A percentile compares a stretch with the other conserved stretches of the same genome.
These are phyloP conservation scores for Monosporascus cannonballus DNA, from an alignment of 2,329 filamentous ascomycete species.

Conservation along the genomic window DNA sequence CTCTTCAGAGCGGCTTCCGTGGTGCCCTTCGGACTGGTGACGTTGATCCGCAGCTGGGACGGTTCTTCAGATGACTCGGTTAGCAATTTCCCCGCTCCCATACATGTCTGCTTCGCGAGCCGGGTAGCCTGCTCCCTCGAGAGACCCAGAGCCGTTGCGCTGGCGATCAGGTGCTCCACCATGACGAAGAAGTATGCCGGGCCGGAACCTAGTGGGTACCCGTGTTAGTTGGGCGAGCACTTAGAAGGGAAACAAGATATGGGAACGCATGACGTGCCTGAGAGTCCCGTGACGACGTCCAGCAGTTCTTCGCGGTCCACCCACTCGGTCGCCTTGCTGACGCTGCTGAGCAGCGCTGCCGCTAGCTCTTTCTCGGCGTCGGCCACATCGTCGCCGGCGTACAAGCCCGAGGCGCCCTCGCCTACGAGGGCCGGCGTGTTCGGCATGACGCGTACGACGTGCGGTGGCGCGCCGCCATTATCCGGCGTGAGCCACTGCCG, in stretches of 20 bases:
- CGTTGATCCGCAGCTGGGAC: conserved; percentile 41
- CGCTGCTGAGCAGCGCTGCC: conserved; percentile 34
- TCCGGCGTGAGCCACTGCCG: conserved; percentile 33
- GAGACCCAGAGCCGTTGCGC: conserved; percentile 37
- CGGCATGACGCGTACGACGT: conserved; percentile 46
- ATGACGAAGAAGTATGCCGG: conserved; percentile 49
- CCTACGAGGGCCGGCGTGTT: conserved; percentile 46
- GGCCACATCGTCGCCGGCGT: conserved; percentile 36
- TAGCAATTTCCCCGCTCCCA: conserved; percentile 46
- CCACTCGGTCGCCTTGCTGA: conserved; percentile 44
- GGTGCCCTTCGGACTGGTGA: conserved; percentile 47
- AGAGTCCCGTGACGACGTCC: conserved; percentile 44
- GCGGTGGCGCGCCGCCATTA: conserved; percentile 30
- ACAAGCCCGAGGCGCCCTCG: conserved; percentile 44
- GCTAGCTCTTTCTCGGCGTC: conserved; percentile 36
- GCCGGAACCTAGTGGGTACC: conserved; percentile 33
- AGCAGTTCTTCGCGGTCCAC: conserved; percentile 43
- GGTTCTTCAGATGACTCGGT: conserved; percentile 39
- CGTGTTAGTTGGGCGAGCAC: no score
- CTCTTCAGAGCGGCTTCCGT: conserved; percentile 43
- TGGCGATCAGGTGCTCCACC: conserved; percentile 43
- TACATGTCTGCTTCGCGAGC: conserved; percentile 43
- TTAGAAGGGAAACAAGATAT: not conserved
- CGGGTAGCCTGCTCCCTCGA: conserved; percentile 42
- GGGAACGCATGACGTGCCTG: conserved; percentile 29